Base-by-base conservation (phyloP, 768 basidiomycete genomes). In the Tylopilus felleus region DNA sequence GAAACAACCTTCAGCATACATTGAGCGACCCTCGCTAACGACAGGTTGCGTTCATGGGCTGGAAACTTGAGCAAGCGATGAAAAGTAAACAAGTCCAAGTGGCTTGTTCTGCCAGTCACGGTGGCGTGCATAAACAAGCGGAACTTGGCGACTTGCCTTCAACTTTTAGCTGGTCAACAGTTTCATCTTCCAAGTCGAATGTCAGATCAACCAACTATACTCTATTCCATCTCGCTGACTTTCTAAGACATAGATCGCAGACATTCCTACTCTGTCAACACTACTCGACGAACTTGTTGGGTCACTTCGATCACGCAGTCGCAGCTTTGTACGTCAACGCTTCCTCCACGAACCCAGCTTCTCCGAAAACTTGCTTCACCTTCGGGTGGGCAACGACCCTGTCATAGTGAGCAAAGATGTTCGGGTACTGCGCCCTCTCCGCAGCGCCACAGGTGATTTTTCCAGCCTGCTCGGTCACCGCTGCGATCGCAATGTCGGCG, bases 361-460 rank as follows among this genome's bases (percentile, higher is more conserved):
- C 47, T 8, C 59, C 63, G 19, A 70, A 67, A 0, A 36, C 46
- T 3, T 51, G 52, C 51, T 60, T 63, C 44, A 65, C 42, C 41
- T 56, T 57, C 7, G 61, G 56, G 22, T 64, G 62, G 5, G 48
- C 47, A 0, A 53, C 49, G 6, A 69, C 61, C 43, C 25, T 70
- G 21, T 60, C 50, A 12, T 63, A 65, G 56, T 67, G 65, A 27
- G 59, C 55, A 56, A 65, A 69, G 29, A 69, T 21, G 25, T 62
- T 53, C 8, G 61, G 55, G 47, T 69, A 70, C 48, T 38, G 52
- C 5, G 47, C 59, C 49, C 69, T 69, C 56, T 71, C 69, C 21
- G 40, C 47, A 25, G 52, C 56, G 7, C 68, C 68, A 35, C 65
- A 66, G 0, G 69, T 70, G 9, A 65, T 48, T 31, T 35, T 47